Conservation (phyloP, 2,329 filamentous ascomycete species). For the Xylariaceae sp. region DNA sequence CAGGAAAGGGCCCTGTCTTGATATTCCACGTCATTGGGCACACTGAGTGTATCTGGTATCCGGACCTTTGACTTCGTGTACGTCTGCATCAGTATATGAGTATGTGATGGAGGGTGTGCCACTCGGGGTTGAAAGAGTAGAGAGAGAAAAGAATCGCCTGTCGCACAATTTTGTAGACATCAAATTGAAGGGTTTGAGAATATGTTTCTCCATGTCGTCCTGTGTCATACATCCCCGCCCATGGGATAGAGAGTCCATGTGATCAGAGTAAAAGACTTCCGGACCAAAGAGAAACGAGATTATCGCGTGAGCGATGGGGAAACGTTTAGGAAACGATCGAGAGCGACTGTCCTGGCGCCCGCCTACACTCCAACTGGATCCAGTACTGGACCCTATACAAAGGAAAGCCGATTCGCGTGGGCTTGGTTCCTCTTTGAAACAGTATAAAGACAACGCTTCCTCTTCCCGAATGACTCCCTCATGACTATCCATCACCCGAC, state of each 20-base stretch:
- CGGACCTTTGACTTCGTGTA: conserved; percentile 26
- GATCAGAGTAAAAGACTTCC: conserved; percentile 21
- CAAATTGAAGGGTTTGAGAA: conserved; percentile 23
- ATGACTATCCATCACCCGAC: conserved; percentile 23
- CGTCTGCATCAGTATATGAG: no score
- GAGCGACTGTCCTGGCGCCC: conserved; percentile 33
- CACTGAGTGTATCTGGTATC: conserved; percentile 21
- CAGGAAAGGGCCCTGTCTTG: no score
- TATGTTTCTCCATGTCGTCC: conserved; percentile 34
- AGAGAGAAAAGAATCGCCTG: conserved; percentile 17
- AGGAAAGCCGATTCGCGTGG: conserved; percentile 19
- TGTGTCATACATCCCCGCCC: conserved; percentile 30
- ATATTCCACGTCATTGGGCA: no score
- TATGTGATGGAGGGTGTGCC: no score
- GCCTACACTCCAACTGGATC: conserved; percentile 24
- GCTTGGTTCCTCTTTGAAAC: conserved; percentile 18
- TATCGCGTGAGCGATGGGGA: conserved; percentile 34
- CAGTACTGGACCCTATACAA: conserved; percentile 17
- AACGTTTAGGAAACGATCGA: conserved; percentile 31
- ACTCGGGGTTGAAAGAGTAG: no score
- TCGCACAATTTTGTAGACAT: conserved; percentile 28
- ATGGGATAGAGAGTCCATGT: conserved; percentile 24
- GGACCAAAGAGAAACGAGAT: conserved; percentile 18
- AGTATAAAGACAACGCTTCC: conserved; percentile 26
- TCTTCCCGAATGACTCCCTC: conserved; percentile 27